Percentiles rank a stretch among this genome's conserved stretches.
Evolutionary conservation across 805 yeast species (phyloP).

Genomic region (Myxozyma neotropica): DNA sequence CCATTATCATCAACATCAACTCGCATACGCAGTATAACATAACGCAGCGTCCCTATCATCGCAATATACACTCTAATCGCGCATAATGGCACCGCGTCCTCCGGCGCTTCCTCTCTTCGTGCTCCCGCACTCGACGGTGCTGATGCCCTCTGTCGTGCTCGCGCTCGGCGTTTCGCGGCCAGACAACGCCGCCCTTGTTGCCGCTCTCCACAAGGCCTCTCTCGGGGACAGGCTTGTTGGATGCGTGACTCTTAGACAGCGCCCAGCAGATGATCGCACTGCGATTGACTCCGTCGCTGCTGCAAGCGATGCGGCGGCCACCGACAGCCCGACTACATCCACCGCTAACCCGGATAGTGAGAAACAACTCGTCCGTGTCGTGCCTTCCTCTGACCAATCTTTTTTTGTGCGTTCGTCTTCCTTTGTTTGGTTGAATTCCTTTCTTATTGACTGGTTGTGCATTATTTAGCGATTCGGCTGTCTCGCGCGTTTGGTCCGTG

Average conservation of each 20-base stretch:
- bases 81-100: constrained; percentile 1
- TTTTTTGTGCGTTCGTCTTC: constrained; percentile 9
- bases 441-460: not conserved
- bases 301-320: constrained; percentile 11
- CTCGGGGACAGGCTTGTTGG: constrained; percentile 10
- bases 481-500: constrained; percentile 32
- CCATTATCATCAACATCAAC: not conserved
- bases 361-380: constrained; percentile 1
- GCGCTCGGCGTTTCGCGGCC: constrained; percentile 14
- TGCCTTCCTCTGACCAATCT: not conserved
- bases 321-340: constrained; percentile 10
- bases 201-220: not conserved
- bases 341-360: constrained; percentile 1
- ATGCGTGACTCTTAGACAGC: constrained; percentile 9
- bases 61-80: no score
- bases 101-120: constrained; percentile 19
- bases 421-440: not conserved
- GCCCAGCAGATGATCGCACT: not conserved
- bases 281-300: not conserved
- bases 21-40: no score
- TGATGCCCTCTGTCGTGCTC: constrained; percentile 24
- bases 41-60: no score
- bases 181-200: constrained; percentile 21
- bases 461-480: constrained; percentile 27
- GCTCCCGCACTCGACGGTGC: constrained; percentile 23